Evolutionary conservation across 768 basidiomycete species (phyloP).

Genomic region (Hebeloma cylindrosporum): DNA sequence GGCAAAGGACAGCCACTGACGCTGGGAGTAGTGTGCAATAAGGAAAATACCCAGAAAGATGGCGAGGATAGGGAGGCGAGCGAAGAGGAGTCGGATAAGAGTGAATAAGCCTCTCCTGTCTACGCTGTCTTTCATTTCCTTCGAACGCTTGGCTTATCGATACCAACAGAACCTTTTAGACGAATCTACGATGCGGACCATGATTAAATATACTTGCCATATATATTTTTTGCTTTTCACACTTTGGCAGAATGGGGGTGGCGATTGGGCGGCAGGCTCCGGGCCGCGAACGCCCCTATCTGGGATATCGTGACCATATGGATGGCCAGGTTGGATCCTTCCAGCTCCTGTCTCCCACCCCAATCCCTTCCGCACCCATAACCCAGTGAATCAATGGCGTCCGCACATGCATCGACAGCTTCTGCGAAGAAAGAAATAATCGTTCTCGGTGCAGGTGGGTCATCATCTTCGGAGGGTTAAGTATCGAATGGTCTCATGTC

Average conservation of each 20-base stretch:
- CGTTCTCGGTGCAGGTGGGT: conserved; percentile 41
- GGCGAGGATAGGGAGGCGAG: conserved; percentile 4
- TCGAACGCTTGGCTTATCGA: no score
- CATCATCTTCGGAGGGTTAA: neutral
- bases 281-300: no score
- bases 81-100: conserved; percentile 25
- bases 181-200: no score
- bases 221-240: no score
- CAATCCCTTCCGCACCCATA: neutral
- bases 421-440: conserved; percentile 29
- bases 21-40: conserved; percentile 2
- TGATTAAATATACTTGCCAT: no score
- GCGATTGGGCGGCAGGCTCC: no score
- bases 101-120: no score
- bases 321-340: no score
- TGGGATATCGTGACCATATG: no score
- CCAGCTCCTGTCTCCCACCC: neutral
- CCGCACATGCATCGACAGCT: neutral
- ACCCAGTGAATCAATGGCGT: neutral
- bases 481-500: conserved; percentile 1
- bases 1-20: conserved; percentile 32
- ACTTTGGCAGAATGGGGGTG: no score
- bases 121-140: no score
- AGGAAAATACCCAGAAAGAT: neutral
- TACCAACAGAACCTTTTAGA: no score